phyloP scores from a whole-genome alignment of 106 monocot species.

The Hemerocallis citrina region DNA sequence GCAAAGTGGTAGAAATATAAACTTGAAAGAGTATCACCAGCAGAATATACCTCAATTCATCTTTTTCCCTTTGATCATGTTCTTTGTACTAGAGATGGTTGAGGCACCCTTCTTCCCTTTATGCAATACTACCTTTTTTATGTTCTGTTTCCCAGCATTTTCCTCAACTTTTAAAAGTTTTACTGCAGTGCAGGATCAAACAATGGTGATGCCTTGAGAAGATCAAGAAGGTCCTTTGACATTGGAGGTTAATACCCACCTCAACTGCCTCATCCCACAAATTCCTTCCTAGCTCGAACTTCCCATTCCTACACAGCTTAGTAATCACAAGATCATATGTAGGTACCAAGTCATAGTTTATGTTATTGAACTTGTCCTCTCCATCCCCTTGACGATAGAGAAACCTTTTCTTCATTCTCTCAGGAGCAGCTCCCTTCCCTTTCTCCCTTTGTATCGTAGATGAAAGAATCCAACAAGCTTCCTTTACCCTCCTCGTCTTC shows the following conservation, averaged over 20 bases:
- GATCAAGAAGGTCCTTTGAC: constrained; percentile 42
- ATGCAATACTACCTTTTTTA: no score
- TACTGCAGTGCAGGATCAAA: no score
- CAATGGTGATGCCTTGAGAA: no score
- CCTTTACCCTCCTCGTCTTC: constrained; percentile 59
- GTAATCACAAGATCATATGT: no score
- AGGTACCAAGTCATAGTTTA: no score
- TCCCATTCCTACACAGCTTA: constrained; percentile 62
- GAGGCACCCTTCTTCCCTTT: neutral
- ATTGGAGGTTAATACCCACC: constrained; percentile 23
- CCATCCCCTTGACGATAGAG: no score
- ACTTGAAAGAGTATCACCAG: no score
- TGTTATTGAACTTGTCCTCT: no score
- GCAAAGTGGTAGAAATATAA: no score
- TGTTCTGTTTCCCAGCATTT: no score
- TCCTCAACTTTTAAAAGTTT: no score
- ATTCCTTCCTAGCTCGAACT: constrained; percentile 38
- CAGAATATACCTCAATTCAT: no score
- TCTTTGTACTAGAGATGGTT: neutral
- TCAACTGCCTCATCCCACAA: constrained; percentile 43
- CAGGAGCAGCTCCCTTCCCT: constrained; percentile 24
- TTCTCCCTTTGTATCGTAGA: constrained; percentile 37
- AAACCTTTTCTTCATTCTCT: constrained; percentile 1
- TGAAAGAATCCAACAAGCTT: constrained; percentile 42
- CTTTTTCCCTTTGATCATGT: neutral